These are phyloP conservation scores for Leccinum imitatum DNA, from an alignment of 768 basidiomycete species.

Conservation along the genomic window DNA sequence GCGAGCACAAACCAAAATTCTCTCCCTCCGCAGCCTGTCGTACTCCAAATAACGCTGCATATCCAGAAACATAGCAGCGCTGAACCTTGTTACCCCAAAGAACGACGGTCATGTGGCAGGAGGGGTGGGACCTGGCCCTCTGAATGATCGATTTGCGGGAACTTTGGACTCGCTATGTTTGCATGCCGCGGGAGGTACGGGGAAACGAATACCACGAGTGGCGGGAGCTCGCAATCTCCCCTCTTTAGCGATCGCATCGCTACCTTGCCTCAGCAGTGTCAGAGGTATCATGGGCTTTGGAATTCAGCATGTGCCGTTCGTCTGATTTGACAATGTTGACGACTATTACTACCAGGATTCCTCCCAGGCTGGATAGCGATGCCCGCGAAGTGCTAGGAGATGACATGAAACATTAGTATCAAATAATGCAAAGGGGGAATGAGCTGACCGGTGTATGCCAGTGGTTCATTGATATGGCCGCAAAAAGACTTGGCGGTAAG, in stretches of 20 bases:
- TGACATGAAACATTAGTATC: background rate
- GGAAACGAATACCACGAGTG: too few relatives aligned
- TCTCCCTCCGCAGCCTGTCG: conserved; percentile 52
- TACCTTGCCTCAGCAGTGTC: too few relatives aligned
- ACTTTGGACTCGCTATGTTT: too few relatives aligned
- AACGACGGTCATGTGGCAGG: too few relatives aligned
- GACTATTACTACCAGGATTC: background rate
- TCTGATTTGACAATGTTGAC: background rate
- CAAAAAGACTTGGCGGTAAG: conserved; percentile 62
- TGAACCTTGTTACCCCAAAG: too few relatives aligned
- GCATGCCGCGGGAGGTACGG: too few relatives aligned
- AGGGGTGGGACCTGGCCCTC: too few relatives aligned
- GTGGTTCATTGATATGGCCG: conserved; percentile 42
- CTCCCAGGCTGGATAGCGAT: background rate
- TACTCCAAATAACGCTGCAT: conserved; percentile 61
- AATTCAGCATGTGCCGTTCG: too few relatives aligned
- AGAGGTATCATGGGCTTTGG: too few relatives aligned
- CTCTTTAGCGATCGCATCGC: too few relatives aligned
- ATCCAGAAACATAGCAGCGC: conserved; percentile 59
- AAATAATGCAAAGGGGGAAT: background rate
- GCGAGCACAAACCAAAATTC: conserved; percentile 38
- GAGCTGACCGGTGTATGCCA: conserved; percentile 18
- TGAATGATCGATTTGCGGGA: too few relatives aligned
- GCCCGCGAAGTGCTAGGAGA: background rate
- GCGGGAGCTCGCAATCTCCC: too few relatives aligned